These are phyloP conservation scores for Spergularia azorica DNA, from an alignment of 179 eudicot species.

Conservation along the genomic window DNA sequence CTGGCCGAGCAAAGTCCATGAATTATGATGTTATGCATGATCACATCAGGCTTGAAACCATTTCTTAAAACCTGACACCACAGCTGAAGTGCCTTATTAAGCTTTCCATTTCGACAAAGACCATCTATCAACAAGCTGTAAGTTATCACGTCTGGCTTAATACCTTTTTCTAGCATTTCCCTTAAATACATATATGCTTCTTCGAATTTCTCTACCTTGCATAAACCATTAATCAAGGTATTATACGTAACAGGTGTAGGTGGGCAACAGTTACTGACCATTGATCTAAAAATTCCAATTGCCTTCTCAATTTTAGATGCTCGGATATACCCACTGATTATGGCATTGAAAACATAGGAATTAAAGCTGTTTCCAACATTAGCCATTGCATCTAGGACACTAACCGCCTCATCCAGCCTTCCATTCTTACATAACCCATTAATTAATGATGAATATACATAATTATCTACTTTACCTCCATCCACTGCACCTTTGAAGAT, in stretches of 20 bases:
- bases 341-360: slow-evolving; percentile 59
- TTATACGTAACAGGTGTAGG: slow-evolving; percentile 73
- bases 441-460: slow-evolving; percentile 65
- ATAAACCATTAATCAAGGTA: slow-evolving; percentile 68
- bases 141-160: slow-evolving; percentile 64
- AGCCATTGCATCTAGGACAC: slow-evolving; percentile 44
- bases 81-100: slow-evolving; percentile 60
- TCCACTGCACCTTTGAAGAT: slow-evolving; percentile 49
- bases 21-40: slow-evolving; percentile 79
- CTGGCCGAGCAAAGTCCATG: slow-evolving; percentile 80
- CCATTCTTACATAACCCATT: slow-evolving; percentile 56
- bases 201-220: slow-evolving; percentile 59
- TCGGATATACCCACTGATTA: slow-evolving; percentile 60
- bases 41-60: slow-evolving; percentile 75
- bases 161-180: slow-evolving; percentile 76
- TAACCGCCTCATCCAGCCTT: slow-evolving; percentile 59
- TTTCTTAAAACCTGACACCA: slow-evolving; percentile 63
- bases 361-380: slow-evolving; percentile 46
- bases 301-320: slow-evolving; percentile 61
- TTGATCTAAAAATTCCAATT: slow-evolving; percentile 43
- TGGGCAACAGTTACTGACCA: slow-evolving; percentile 45
- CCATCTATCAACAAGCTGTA: slow-evolving; percentile 76
- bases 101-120: slow-evolving; percentile 57
- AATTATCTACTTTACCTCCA: slow-evolving; percentile 38
- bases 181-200: slow-evolving; percentile 69